Evolutionary conservation across 495 filamentous ascomycete species (phyloP).

Genomic region (Talaromyces ruber): DNA sequence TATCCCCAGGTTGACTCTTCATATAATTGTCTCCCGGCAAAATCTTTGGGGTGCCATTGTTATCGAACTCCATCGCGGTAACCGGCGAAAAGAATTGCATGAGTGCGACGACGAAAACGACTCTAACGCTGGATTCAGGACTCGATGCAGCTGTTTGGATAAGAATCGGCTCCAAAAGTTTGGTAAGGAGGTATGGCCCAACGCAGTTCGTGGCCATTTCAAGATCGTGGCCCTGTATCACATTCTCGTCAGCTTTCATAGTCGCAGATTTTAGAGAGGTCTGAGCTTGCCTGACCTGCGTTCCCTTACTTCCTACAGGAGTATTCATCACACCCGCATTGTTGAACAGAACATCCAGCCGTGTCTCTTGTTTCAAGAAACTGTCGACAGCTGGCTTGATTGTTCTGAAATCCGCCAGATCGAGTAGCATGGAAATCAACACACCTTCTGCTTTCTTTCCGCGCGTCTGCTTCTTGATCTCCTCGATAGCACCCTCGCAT

Average conservation of each 20-base stretch:
- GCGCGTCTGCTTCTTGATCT: constrained; percentile 15
- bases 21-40: not conserved
- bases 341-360: constrained; percentile 47
- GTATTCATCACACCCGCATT: constrained; percentile 42
- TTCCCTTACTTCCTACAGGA: constrained; percentile 12
- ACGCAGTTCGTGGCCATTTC: constrained; percentile 32
- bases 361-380: constrained; percentile 27
- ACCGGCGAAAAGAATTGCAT: constrained; percentile 4
- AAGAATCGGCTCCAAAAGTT: constrained; percentile 21
- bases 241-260: not conserved
- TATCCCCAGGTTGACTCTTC: constrained; percentile 3
- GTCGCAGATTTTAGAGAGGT: not conserved
- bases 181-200: constrained; percentile 22
- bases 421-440: constrained; percentile 32
- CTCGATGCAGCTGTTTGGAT: constrained; percentile 10
- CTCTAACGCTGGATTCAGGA: constrained; percentile 12
- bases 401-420: constrained; percentile 40
- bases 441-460: constrained; percentile 11
- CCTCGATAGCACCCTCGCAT: constrained; percentile 21
- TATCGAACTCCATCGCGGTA: not conserved
- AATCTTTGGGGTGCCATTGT: not conserved
- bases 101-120: constrained; percentile 19
- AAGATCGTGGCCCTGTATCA: constrained; percentile 29
- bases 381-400: constrained; percentile 35
- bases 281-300: not conserved